Percentiles rank a stretch among this genome's conserved stretches.
phyloP scores from a whole-genome alignment of 441 rosid genomes.

The Rhodomyrtus psidioides region DNA sequence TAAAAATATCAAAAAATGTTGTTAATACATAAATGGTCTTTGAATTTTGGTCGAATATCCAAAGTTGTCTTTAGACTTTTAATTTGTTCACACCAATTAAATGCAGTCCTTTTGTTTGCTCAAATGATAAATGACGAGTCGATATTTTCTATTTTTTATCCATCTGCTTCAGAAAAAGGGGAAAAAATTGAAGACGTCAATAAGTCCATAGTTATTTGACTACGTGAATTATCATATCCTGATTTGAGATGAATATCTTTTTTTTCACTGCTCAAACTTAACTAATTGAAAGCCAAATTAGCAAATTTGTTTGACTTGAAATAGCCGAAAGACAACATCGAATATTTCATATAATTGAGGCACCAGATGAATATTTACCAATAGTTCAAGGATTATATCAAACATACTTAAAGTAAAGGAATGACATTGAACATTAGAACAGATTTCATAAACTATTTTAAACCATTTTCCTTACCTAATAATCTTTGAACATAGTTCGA shows the following conservation, averaged over 20 bases:
- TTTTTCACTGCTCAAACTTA: neutral
- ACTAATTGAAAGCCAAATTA: neutral
- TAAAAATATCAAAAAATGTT: neutral
- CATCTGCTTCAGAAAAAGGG: neutral
- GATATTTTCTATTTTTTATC: neutral
- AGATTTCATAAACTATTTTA: neutral
- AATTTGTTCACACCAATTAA: accelerated
- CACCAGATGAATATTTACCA: neutral
- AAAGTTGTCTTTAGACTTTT: neutral
- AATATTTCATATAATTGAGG: neutral
- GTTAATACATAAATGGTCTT: accelerated
- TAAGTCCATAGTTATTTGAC: neutral
- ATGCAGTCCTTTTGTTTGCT: accelerated
- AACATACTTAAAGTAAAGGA: neutral
- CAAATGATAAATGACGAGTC: neutral
- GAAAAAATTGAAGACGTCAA: neutral
- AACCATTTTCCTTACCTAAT: neutral
- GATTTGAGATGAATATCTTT: neutral
- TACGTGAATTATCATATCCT: accelerated
- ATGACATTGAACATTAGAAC: accelerated
- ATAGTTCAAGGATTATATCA: accelerated
- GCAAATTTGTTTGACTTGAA: neutral
- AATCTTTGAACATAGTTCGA: no score
- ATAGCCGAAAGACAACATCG: accelerated
- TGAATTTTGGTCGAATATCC: accelerated